Conservation (phyloP, 768 basidiomycete species). For the Termitomyces sp. region DNA sequence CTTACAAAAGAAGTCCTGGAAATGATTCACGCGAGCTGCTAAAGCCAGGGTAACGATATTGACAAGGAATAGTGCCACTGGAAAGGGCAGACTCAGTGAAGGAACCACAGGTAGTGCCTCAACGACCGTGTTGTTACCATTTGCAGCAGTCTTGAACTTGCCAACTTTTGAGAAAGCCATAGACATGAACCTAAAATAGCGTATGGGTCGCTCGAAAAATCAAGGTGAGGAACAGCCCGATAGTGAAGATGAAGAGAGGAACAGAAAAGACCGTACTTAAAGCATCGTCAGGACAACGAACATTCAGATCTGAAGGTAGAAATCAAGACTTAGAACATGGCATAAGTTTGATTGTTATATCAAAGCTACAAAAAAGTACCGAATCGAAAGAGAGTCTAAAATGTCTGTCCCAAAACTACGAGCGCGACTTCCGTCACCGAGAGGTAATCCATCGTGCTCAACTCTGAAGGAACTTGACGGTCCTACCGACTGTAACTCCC, state of each 20-base stretch:
- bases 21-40: constrained; percentile 47
- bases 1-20: constrained; percentile 59
- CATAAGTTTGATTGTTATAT: not conserved
- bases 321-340: not conserved
- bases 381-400: not conserved
- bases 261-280: not conserved
- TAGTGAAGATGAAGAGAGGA: not conserved
- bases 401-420: constrained; percentile 71
- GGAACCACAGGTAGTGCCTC: too few species aligned
- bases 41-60: constrained; percentile 49
- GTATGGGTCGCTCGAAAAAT: not conserved
- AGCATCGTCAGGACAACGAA: constrained; percentile 6
- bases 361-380: not conserved
- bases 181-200: not conserved
- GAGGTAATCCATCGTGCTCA: constrained; percentile 35
- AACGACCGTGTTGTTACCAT: constrained; percentile 4
- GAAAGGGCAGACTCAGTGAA: not conserved
- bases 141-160: constrained; percentile 8
- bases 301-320: not conserved
- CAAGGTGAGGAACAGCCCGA: not conserved
- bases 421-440: constrained; percentile 27
- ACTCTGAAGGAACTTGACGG: constrained; percentile 56
- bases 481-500: constrained; percentile 38
- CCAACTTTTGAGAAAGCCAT: constrained; percentile 14
- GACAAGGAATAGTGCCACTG: constrained; percentile 39